Base-by-base conservation (phyloP, 257 asterid species). In the Nicotiana paniculata region DNA sequence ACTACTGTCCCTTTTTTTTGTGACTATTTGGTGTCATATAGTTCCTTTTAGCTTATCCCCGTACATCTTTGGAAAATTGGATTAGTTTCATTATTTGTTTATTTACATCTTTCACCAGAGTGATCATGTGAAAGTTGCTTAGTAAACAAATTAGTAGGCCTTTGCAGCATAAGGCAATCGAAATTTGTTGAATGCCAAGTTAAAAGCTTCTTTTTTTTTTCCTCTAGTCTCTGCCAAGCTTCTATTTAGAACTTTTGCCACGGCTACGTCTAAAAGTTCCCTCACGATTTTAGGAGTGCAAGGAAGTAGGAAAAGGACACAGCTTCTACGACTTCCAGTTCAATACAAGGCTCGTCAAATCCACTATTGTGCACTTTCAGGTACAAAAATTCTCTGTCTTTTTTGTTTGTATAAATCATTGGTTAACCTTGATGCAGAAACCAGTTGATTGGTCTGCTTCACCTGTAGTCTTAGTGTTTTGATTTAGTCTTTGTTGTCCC, bases 281-380 rank as follows among this genome's bases (percentile, higher is more conserved):
- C 57, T 83, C 21, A 43, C 79, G 37, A 62, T 83, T 43, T 6
- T 85, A 96, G 98, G 95, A 90, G 77, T 92, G 93, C 91, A 93
- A 92, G 89, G 85, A 91, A 80, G 97, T 94, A 85, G 93, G 85
- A 85, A 90, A 84, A 83, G 98, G 95, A 81, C 89, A 90, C 81
- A 86, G 69, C 80, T 96, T 91, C 85, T 96, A 89, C 39, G 94
- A 93, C 84, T 96, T 96, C 85, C 97, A 93, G 87, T 94, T 93
- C 88, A 96, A 96, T 81, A 92, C 99, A 21, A 93, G 98, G 90
- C 91, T 92, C 39, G 97, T 94, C 86, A 96, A 91, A 85, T 91
- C 99, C 39, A 91, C 99, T 13, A 94, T 96, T 21, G 97, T 93
- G 48, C 99, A 96, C 87, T 96, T 96, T 90, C 99, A 96, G 99